Conservation (phyloP, 208 protist genomes). For the Acanthamoeba castellanii region DNA sequence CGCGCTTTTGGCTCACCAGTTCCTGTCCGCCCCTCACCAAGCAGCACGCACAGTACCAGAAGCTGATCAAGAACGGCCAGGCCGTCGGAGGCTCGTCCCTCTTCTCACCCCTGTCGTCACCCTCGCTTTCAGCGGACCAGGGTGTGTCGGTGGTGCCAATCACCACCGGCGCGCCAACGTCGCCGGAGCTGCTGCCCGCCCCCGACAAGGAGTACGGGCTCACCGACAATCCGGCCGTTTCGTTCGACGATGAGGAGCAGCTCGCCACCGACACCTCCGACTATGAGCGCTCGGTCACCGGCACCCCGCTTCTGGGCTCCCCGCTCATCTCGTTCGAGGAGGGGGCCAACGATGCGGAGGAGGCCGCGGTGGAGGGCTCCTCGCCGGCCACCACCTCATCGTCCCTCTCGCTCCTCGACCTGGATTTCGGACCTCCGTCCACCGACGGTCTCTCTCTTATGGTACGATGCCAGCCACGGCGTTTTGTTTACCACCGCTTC, state of each 20-base stretch:
- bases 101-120: neutral
- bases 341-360: neutral
- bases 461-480: neutral
- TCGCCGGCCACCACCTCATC: neutral
- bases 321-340: constrained; percentile 36
- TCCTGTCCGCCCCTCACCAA: neutral
- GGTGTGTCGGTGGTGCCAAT: neutral
- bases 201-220: constrained; percentile 10
- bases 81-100: neutral
- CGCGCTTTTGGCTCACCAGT: neutral
- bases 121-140: neutral
- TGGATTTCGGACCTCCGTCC: neutral
- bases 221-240: constrained; percentile 15
- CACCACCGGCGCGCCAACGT: neutral
- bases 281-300: constrained; percentile 2
- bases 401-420: constrained; percentile 12
- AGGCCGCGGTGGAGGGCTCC: neutral
- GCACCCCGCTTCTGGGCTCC: constrained; percentile 31
- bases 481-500: neutral
- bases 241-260: constrained; percentile 33
- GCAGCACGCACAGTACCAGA: constrained; percentile 31
- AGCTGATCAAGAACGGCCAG: constrained; percentile 37
- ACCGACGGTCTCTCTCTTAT: constrained; percentile 27
- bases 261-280: constrained; percentile 6
- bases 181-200: neutral